Percentiles rank a stretch among this genome's conserved stretches.
These are phyloP conservation scores for Hypomontagnella submonticulosa DNA, from an alignment of 495 filamentous ascomycete genomes.

Conservation along the genomic window DNA sequence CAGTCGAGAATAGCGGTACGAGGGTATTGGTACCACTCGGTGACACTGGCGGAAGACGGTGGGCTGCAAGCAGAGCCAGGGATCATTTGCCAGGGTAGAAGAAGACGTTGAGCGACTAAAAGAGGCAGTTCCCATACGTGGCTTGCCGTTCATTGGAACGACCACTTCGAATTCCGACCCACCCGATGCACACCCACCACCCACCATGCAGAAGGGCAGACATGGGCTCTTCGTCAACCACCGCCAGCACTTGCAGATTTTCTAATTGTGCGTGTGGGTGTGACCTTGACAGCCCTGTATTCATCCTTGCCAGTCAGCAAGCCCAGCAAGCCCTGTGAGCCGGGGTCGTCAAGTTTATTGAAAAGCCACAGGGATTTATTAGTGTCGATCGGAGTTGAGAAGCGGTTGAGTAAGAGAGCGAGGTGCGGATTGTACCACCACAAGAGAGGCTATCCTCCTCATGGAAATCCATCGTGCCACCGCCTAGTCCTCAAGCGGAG, in stretches of 20 bases:
- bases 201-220: constrained; percentile 22
- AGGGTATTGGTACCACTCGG: constrained; percentile 49
- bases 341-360: constrained; percentile 42
- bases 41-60: constrained; percentile 48
- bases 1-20: constrained; percentile 39
- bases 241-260: constrained; percentile 44
- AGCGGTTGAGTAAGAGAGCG: constrained; percentile 19
- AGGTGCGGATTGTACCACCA: constrained; percentile 34
- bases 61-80: constrained; percentile 48
- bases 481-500: constrained; percentile 22
- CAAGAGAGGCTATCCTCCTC: constrained; percentile 30
- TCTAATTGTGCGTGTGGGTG: constrained; percentile 33
- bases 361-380: constrained; percentile 45
- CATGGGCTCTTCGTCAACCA: constrained; percentile 37
- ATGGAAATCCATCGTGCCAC: constrained; percentile 36
- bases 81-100: constrained; percentile 41
- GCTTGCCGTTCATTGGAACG: constrained; percentile 35
- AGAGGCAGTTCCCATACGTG: constrained; percentile 46
- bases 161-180: constrained; percentile 41
- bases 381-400: constrained; percentile 40
- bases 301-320: constrained; percentile 28
- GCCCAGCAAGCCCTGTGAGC: constrained; percentile 40
- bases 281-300: constrained; percentile 49
- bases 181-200: constrained; percentile 38
- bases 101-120: constrained; percentile 44